Base-by-base conservation (phyloP, 805 yeast species). In the Cephaloascus fragrans region DNA sequence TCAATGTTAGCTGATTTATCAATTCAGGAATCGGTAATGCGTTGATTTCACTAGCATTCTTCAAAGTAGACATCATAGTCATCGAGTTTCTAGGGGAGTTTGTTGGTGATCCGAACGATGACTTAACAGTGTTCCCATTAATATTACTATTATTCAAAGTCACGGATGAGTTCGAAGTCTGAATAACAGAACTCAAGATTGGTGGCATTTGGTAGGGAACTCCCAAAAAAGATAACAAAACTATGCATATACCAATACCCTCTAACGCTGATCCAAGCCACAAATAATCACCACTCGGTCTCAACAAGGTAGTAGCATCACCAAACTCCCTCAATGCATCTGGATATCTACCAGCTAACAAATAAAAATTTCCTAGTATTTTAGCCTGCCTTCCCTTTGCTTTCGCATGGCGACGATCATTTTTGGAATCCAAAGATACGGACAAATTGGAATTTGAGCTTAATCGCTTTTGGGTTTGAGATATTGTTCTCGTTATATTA, bases 191-290 rank as follows among this genome's bases (percentile, higher is more conserved):
- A 31, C 53, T 39, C 40, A 67, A 36, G 42, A 64, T 48, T 36
- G 66, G 58, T 4, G 74, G 74, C 32, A 74, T 50, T 38, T 68
- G 76, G 41, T 69, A 71, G 0, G 79, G 71, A 2, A 68, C 61
- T 19, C 71, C 77, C 14, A 81, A 55, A 47, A 67, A 77, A 10
- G 80, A 68, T 37, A 85, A 62, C 39, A 88, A 56, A 4, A 82
- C 55, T 32, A 82, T 55, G 42, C 84, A 74, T 1, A 85, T 76
- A 0, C 82, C 83, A 9, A 88, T 61, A 0, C 89, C 86, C 48
- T 88, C 96, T n/a, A 90, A 54, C 0, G 96, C 77, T 20, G 90
- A 80, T 0, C 82, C 97, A 12, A 86, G 67, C 97, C 97, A 93
- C 6, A 93, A 61, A 49, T 74, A 73, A 54, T 93, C 98, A 37